Evolutionary conservation across 176 grass and related monocot genomes (phyloP).

Genomic region (Rhipidocladum racemiflorum): DNA sequence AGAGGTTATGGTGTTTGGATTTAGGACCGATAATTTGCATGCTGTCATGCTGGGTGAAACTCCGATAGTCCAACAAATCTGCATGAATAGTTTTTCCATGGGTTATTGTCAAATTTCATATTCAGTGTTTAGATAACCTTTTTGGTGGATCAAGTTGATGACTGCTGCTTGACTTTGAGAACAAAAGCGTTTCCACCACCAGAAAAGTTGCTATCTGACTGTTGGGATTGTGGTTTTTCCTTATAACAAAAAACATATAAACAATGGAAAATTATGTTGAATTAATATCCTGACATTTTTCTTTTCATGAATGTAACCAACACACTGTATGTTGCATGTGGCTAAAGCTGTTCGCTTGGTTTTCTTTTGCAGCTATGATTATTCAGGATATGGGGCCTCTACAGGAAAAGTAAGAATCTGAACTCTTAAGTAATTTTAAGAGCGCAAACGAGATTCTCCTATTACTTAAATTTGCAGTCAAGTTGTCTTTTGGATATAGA

Average conservation of each 20-base stretch:
- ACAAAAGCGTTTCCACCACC: constrained; percentile 22
- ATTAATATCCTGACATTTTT: not conserved
- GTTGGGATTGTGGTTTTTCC: constrained; percentile 12
- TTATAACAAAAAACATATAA: not conserved
- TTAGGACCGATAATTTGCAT: not conserved
- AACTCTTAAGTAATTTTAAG: constrained; percentile 27
- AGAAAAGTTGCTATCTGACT: constrained; percentile 22
- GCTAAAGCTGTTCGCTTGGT: constrained; percentile 28
- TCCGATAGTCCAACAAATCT: not conserved
- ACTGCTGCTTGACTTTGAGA: constrained; percentile 29
- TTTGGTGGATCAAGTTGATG: constrained; percentile 7
- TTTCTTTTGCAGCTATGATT: constrained; percentile 80
- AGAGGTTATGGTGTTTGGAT: not conserved
- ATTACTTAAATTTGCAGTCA: constrained; percentile 25
- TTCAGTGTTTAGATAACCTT: not conserved
- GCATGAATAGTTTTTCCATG: not conserved
- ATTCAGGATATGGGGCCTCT: constrained; percentile 97
- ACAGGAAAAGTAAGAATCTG: constrained; percentile 82
- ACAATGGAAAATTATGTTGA: not conserved
- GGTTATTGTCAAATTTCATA: not conserved
- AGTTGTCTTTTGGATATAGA: constrained; percentile 1
- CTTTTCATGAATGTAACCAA: constrained; percentile 4
- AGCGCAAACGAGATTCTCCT: not conserved
- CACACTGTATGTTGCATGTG: not conserved
- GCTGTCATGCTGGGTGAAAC: not conserved